phyloP scores from a whole-genome alignment of 305 asterid genomes.

The Stenogyne calaminthoides region DNA sequence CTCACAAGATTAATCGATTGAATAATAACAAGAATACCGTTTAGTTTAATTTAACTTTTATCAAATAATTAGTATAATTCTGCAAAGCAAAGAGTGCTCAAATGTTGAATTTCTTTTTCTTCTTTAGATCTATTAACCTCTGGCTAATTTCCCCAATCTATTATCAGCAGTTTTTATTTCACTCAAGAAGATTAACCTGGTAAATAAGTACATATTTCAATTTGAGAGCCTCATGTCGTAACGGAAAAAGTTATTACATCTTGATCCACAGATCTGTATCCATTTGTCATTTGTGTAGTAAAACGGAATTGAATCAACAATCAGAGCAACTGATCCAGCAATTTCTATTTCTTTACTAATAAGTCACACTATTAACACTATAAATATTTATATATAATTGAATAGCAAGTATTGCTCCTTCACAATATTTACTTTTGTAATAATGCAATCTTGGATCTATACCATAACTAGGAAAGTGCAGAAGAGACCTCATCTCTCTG shows the following conservation, averaged over 20 bases:
- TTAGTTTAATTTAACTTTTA: too few relatives aligned
- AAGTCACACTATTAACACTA: conserved; percentile 3
- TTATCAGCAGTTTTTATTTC: too few relatives aligned
- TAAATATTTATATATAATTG: background rate
- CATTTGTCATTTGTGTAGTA: background rate
- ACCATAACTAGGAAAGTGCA: conserved; percentile 35
- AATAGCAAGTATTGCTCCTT: conserved; percentile 23
- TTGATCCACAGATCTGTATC: background rate
- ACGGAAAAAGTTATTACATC: background rate
- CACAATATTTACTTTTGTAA: background rate
- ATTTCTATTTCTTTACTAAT: background rate
- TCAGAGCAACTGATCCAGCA: background rate
- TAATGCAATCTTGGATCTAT: background rate
- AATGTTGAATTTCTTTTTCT: background rate
- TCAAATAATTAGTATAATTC: too few relatives aligned
- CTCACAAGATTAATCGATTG: too few relatives aligned
- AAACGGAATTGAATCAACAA: background rate
- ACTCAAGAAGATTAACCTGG: too few relatives aligned
- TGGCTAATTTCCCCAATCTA: too few relatives aligned
- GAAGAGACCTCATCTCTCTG: conserved; percentile 51
- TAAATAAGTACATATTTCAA: too few relatives aligned
- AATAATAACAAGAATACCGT: background rate
- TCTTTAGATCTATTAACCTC: too few relatives aligned
- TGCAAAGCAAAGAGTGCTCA: too few relatives aligned
- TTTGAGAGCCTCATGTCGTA: too few relatives aligned